Conservation (phyloP, 306 rosid genomes). For the Pyrus betulifolia region DNA sequence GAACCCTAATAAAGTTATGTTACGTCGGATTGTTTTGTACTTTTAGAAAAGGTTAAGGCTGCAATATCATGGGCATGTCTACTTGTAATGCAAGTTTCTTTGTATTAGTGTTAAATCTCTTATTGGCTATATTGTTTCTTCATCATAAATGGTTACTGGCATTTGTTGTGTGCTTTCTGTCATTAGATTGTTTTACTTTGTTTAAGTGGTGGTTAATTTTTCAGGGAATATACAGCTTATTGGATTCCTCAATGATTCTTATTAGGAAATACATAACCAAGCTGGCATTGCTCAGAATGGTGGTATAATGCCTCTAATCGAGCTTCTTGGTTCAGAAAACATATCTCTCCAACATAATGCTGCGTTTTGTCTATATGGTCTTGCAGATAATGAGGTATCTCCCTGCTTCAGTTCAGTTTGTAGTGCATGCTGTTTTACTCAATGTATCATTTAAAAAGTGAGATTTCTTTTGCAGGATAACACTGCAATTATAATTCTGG, state of each 20-base stretch:
- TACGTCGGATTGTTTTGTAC: neutral
- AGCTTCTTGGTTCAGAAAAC: conserved; percentile 44
- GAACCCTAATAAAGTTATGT: neutral
- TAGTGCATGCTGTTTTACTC: neutral
- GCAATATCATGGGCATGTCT: neutral
- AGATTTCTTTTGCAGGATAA: conserved; percentile 49
- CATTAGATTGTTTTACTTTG: neutral
- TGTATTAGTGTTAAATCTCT: neutral
- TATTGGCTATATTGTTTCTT: neutral
- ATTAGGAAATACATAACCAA: conserved; percentile 73
- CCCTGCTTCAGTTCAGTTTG: neutral
- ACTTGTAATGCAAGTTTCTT: neutral
- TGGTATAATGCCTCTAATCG: conserved; percentile 57
- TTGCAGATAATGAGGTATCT: conserved; percentile 80
- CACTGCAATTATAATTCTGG: conserved; percentile 46
- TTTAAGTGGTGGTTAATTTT: neutral
- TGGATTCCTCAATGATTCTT: conserved; percentile 1
- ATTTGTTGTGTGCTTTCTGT: neutral
- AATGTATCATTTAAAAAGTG: neutral
- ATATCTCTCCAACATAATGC: conserved; percentile 52
- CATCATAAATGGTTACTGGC: neutral
- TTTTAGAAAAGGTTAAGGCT: neutral
- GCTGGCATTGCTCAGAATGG: conserved; percentile 83
- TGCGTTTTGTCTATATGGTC: conserved; percentile 57
- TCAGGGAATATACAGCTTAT: neutral